These are phyloP conservation scores for Hypoxylon sp. DNA, from an alignment of 2,329 filamentous ascomycete genomes.

Conservation along the genomic window DNA sequence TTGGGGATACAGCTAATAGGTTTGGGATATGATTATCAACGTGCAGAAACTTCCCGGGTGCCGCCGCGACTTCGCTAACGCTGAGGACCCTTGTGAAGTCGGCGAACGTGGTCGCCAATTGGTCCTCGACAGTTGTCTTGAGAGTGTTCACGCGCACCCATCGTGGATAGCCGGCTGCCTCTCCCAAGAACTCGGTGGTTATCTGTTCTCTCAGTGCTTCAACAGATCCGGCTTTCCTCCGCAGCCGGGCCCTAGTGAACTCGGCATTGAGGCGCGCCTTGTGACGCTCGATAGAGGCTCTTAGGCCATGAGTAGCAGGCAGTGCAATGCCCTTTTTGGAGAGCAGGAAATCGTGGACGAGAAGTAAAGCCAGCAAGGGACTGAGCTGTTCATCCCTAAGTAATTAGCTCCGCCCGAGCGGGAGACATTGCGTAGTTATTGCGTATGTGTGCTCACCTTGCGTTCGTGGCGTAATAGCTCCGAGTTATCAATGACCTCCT, in stretches of 20 bases:
- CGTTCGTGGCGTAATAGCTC: slow-evolving; percentile 83
- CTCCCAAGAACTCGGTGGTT: slow-evolving; percentile 65
- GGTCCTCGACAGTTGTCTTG: slow-evolving; percentile 77
- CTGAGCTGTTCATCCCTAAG: slow-evolving; percentile 72
- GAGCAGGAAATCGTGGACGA: slow-evolving; percentile 89
- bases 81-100: slow-evolving; percentile 70
- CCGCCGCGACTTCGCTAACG: slow-evolving; percentile 69
- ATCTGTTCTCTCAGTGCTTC: slow-evolving; percentile 75
- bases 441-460: slow-evolving; percentile 73
- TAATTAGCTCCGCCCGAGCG: slow-evolving; percentile 53
- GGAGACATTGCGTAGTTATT: slow-evolving; percentile 9
- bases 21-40: slow-evolving; percentile 88
- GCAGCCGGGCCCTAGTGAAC: slow-evolving; percentile 83
- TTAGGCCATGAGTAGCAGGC: slow-evolving; percentile 82
- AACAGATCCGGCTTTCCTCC: slow-evolving; percentile 77
- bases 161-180: slow-evolving; percentile 76
- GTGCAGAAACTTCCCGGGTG: slow-evolving; percentile 68
- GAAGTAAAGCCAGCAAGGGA: slow-evolving; percentile 82
- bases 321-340: slow-evolving; percentile 87
- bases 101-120: slow-evolving; percentile 82
- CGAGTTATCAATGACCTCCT: slow-evolving; percentile 89
- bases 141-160: slow-evolving; percentile 93
- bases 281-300: slow-evolving; percentile 82
- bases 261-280: slow-evolving; percentile 86
- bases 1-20: slow-evolving; percentile 82